phyloP scores from a whole-genome alignment of 768 basidiomycete genomes.

The Pisolithus marmoratus region DNA sequence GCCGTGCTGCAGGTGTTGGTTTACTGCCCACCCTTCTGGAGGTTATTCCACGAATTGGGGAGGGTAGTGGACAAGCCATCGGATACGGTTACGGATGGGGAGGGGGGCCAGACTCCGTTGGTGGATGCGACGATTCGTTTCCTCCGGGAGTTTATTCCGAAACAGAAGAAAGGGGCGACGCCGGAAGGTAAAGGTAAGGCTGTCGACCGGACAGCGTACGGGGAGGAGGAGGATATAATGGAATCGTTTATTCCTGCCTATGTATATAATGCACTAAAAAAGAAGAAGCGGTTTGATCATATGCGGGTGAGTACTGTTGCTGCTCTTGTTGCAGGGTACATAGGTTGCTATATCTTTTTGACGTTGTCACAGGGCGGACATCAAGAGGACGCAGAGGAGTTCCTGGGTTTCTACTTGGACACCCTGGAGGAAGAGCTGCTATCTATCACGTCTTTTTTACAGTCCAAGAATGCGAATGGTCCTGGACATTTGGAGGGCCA shows the following conservation, averaged over 20 bases:
- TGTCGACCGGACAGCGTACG: conserved; percentile 28
- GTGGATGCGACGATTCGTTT: conserved; percentile 69
- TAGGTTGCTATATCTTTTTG: neutral
- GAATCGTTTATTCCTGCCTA: conserved; percentile 81
- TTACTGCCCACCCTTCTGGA: conserved; percentile 83
- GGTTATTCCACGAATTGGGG: conserved; percentile 68
- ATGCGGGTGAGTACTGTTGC: conserved; percentile 71
- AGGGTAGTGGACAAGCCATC: conserved; percentile 36
- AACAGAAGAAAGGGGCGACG: conserved; percentile 3
- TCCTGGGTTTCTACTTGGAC: conserved; percentile 95
- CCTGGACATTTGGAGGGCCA: conserved; percentile 7
- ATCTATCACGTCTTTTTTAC: conserved; percentile 51
- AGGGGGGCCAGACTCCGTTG: conserved; percentile 41
- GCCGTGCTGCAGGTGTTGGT: conserved; percentile 87
- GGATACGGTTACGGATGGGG: conserved; percentile 18
- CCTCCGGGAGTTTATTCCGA: conserved; percentile 64
- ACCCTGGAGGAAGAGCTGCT: conserved; percentile 90
- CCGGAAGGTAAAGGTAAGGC: conserved; percentile 35
- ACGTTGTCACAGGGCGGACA: conserved; percentile 59
- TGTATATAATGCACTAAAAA: conserved; percentile 90
- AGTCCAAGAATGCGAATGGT: conserved; percentile 31
- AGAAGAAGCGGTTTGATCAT: conserved; percentile 87
- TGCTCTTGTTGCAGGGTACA: conserved; percentile 1
- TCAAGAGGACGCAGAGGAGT: conserved; percentile 98
- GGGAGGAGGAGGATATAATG: conserved; percentile 43